These are phyloP conservation scores for Bretziella fagacearum DNA, from an alignment of 2,329 filamentous ascomycete genomes.

Conservation along the genomic window DNA sequence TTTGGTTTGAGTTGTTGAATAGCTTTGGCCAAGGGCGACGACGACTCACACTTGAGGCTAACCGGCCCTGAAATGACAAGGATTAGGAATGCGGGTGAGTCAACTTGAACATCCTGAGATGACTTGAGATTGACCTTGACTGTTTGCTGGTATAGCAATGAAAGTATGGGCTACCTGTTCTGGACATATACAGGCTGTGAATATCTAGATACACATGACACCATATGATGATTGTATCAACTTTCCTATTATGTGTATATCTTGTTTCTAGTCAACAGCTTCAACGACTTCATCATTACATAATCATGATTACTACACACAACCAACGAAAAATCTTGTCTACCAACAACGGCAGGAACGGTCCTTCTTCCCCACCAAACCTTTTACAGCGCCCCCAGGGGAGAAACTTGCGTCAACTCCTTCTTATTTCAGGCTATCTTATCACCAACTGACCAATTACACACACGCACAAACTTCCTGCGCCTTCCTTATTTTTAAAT, in stretches of 20 bases:
- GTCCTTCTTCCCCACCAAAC: background rate
- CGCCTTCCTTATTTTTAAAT: constrained; percentile 3
- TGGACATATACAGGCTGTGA: no score
- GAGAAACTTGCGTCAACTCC: background rate
- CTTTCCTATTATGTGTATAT: no score
- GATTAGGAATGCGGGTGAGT: constrained; percentile 13
- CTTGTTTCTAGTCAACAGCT: no score
- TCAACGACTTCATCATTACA: no score
- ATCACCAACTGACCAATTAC: constrained; percentile 11
- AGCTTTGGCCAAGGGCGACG: no score
- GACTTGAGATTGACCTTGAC: background rate
- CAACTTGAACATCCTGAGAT: constrained; percentile 1
- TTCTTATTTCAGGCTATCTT: constrained; percentile 10
- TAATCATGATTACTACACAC: background rate
- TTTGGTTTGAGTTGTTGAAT: no score
- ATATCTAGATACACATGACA: no score
- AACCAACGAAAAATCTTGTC: background rate
- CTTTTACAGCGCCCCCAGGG: background rate
- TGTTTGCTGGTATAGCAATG: no score
- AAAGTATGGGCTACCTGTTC: no score
- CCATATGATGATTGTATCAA: no score
- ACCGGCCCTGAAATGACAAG: background rate
- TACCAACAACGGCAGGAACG: constrained; percentile 1
- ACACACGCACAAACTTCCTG: background rate
- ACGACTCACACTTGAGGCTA: background rate